Conservation (phyloP, 192 early-diverging fungal species). For the Powellomyces hirtus region DNA sequence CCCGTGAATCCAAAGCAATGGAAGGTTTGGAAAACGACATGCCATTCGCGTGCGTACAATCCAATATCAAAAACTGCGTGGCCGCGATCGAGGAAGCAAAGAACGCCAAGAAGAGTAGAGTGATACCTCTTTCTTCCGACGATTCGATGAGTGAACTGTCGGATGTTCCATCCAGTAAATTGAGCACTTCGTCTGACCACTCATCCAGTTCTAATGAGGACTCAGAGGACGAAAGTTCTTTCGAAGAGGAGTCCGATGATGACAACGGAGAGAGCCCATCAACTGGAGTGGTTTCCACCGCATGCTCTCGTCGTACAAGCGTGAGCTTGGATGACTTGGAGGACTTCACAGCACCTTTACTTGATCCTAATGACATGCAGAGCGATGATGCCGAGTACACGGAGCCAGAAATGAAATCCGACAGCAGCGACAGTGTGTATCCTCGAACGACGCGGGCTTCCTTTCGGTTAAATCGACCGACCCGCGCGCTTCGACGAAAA, state of each 20-base stretch:
- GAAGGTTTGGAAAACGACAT: too few species aligned
- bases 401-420: neutral
- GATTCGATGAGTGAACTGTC: conserved; percentile 19
- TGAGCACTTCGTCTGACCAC: neutral
- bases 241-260: neutral
- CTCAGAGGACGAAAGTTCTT: neutral
- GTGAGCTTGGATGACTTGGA: neutral
- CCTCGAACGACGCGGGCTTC: too few species aligned
- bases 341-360: conserved; percentile 10
- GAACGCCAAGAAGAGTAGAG: neutral
- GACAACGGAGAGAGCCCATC: neutral
- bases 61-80: too few species aligned
- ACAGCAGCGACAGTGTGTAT: neutral
- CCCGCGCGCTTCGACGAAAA: too few species aligned
- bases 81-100: too few species aligned
- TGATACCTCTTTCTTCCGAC: neutral
- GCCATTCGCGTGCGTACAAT: too few species aligned
- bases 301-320: neutral
- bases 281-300: neutral
- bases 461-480: too few species aligned
- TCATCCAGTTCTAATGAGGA: neutral
- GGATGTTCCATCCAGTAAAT: neutral
- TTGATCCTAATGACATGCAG: conserved; percentile 22
- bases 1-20: too few species aligned
- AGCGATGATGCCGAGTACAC: conserved; percentile 26